A percentile compares a stretch with the other conserved stretches of the same genome.
Evolutionary conservation across 441 rosid species (phyloP).

Genomic region (Euphorbia schlechtendalii): DNA sequence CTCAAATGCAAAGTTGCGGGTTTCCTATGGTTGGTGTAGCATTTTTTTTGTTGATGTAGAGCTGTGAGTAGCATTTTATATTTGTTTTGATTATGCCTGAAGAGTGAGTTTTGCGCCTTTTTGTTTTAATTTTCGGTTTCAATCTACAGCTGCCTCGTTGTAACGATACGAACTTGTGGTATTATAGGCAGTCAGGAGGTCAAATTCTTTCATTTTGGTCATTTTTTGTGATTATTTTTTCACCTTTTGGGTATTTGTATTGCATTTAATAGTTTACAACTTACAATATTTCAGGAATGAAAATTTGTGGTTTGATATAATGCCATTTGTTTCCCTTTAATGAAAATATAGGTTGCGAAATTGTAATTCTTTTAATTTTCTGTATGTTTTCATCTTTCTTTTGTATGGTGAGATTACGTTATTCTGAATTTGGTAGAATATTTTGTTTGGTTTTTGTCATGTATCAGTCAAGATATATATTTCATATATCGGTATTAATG

Average conservation of each 20-base stretch:
- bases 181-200: conserved; percentile 23
- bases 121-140: conserved; percentile 5
- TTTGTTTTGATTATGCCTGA: conserved; percentile 39
- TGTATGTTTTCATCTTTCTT: no score
- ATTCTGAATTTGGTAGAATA: no score
- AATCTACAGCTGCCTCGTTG: conserved; percentile 24
- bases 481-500: no score
- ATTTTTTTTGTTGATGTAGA: conserved; percentile 26
- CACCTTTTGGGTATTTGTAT: conserved; percentile 18
- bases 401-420: no score
- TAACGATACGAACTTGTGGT: conserved; percentile 31
- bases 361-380: no score
- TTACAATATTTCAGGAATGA: conserved; percentile 17
- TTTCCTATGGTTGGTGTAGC: no score
- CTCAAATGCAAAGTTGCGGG: no score
- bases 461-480: no score
- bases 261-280: conserved; percentile 17
- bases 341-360: no score
- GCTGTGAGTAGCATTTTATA: conserved; percentile 24
- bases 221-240: conserved; percentile 15
- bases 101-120: conserved; percentile 33
- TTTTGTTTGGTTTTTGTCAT: no score
- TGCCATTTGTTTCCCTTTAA: no score
- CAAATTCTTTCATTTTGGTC: conserved; percentile 27
- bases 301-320: conserved; percentile 19